These are phyloP conservation scores for Schizosaccharomyces octosporus DNA, from an alignment of 805 yeast genomes.

Conservation along the genomic window DNA sequence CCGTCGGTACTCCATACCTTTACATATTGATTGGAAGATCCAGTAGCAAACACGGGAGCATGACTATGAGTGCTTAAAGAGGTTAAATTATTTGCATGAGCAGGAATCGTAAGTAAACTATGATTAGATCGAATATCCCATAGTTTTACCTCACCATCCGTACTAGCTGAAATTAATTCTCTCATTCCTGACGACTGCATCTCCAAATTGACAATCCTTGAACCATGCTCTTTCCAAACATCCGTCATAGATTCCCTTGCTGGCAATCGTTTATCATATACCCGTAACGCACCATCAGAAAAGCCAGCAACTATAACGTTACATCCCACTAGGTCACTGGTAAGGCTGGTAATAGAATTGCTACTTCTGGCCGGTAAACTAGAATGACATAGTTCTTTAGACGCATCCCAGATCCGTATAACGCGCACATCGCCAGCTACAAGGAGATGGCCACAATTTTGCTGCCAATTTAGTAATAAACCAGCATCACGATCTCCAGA, in stretches of 20 bases:
- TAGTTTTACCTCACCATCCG: conserved; percentile 58
- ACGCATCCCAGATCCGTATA: conserved; percentile 89
- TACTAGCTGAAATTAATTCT: conserved; percentile 55
- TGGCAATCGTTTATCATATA: conserved; percentile 71
- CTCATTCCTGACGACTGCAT: conserved; percentile 94
- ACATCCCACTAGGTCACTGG: conserved; percentile 91
- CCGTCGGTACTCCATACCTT: conserved; percentile 76
- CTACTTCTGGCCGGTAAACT: conserved; percentile 84
- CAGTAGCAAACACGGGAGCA: conserved; percentile 82
- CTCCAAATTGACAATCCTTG: conserved; percentile 51
- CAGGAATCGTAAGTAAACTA: conserved; percentile 44
- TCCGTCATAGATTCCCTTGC: conserved; percentile 66
- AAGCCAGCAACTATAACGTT: conserved; percentile 77
- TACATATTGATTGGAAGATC: conserved; percentile 35
- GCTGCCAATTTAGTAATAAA: conserved; percentile 85
- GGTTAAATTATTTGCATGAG: conserved; percentile 30
- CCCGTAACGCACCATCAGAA: conserved; percentile 69
- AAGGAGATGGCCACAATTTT: conserved; percentile 66
- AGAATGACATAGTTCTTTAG: conserved; percentile 60
- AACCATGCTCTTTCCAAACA: conserved; percentile 38
- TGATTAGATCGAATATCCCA: conserved; percentile 68
- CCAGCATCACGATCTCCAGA: conserved; percentile 66
- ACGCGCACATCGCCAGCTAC: conserved; percentile 90
- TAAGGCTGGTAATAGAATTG: conserved; percentile 63
- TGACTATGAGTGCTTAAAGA: conserved; percentile 77